These are phyloP conservation scores for Teunomyces atbi DNA, from an alignment of 805 yeast genomes.

Conservation along the genomic window DNA sequence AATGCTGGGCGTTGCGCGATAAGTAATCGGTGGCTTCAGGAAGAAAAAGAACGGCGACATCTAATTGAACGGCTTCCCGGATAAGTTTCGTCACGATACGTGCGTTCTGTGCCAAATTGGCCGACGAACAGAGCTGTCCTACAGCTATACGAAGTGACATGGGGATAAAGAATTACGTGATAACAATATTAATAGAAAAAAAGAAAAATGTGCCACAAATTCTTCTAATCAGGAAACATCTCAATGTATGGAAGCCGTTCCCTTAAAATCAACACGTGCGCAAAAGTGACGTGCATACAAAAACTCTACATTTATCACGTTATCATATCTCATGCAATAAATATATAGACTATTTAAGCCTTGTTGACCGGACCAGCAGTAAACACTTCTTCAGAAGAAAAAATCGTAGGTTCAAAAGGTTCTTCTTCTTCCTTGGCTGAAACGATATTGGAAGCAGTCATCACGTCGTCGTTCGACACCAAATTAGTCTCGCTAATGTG, in stretches of 20 bases:
- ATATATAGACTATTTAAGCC: constrained; percentile 10
- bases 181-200: background rate
- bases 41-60: constrained; percentile 70
- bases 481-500: constrained; percentile 27
- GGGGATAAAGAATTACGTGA: background rate
- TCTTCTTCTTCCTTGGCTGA: constrained; percentile 14
- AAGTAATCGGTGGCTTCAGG: constrained; percentile 95
- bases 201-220: background rate
- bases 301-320: too few species aligned
- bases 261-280: too few species aligned
- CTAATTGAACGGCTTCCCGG: constrained; percentile 55
- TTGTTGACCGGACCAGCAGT: constrained; percentile 45
- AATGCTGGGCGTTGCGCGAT: constrained; percentile 65
- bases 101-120: constrained; percentile 60
- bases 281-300: too few species aligned
- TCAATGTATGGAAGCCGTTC: too few species aligned
- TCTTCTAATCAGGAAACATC: background rate
- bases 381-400: constrained; percentile 40
- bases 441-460: constrained; percentile 16
- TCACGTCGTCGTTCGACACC: constrained; percentile 36
- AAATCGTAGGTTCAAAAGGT: constrained; percentile 38
- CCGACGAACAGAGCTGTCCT: constrained; percentile 81
- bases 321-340: background rate
- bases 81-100: constrained; percentile 57
- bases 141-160: constrained; percentile 51